A percentile compares a stretch with the other conserved stretches of the same genome.
These are phyloP conservation scores for Suillus variegatus DNA, from an alignment of 768 basidiomycete genomes.

Conservation along the genomic window DNA sequence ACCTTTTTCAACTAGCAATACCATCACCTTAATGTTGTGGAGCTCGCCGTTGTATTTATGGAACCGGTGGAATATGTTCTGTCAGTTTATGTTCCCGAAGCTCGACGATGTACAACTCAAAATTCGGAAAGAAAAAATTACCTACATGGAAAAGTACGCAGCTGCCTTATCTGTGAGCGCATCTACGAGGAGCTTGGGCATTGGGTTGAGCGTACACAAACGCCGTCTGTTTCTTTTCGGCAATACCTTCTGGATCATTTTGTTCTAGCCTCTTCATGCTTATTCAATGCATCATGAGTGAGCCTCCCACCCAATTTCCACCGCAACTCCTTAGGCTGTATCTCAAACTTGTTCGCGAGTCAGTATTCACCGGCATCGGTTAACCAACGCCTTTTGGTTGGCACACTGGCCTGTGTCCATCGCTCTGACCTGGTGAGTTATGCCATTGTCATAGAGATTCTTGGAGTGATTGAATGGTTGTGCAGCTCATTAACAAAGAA, in stretches of 20 bases:
- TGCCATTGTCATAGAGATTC: constrained; percentile 40
- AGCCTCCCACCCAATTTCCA: constrained; percentile 1
- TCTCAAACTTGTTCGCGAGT: constrained; percentile 44
- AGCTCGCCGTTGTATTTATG: constrained; percentile 32
- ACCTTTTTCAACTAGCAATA: constrained; percentile 36
- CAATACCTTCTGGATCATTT: constrained; percentile 45
- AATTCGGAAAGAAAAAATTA: neutral
- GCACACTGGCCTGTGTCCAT: constrained; percentile 44
- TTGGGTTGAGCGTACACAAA: constrained; percentile 44
- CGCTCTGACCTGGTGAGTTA: constrained; percentile 44
- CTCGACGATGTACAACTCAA: constrained; percentile 4
- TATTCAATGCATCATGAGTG: constrained; percentile 26
- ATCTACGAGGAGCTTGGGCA: constrained; percentile 39
- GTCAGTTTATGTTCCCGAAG: constrained; percentile 34
- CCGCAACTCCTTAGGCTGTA: constrained; percentile 42
- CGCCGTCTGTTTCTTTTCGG: constrained; percentile 40
- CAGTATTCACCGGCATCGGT: constrained; percentile 47
- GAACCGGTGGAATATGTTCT: constrained; percentile 36
- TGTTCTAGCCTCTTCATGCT: constrained; percentile 48
- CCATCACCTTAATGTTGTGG: constrained; percentile 33
- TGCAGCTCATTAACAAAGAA: constrained; percentile 30
- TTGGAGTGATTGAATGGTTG: constrained; percentile 43
- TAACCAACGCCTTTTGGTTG: constrained; percentile 47
- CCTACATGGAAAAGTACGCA: constrained; percentile 48
- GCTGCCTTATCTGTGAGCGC: constrained; percentile 44